phyloP scores from a whole-genome alignment of 2,329 filamentous ascomycete genomes.

The Trichothecium sympodiale region DNA sequence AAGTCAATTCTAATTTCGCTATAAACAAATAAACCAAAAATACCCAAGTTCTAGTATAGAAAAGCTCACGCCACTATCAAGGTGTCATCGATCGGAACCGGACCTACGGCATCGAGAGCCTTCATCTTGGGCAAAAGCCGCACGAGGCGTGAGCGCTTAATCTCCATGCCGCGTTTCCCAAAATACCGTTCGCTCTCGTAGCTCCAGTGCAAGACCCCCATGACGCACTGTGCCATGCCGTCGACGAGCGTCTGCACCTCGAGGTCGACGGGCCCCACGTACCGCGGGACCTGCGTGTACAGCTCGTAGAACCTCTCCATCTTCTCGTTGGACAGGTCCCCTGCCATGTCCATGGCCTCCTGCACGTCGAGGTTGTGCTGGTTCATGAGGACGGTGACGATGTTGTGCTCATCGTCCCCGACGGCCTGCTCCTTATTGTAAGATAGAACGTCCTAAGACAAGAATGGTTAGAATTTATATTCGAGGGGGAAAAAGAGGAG shows the following conservation, averaged over 20 bases:
- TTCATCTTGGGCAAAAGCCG: too few relatives aligned
- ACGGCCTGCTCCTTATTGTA: slow-evolving; percentile 17
- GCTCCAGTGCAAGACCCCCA: too few relatives aligned
- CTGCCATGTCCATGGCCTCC: slow-evolving; percentile 7
- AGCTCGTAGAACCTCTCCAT: slow-evolving; percentile 9
- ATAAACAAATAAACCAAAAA: too few relatives aligned
- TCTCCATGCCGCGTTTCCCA: too few relatives aligned
- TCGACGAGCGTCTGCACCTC: neutral
- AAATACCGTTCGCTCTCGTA: too few relatives aligned
- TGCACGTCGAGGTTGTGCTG: slow-evolving; percentile 5
- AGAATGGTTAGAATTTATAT: neutral
- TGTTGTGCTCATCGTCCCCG: slow-evolving; percentile 17
- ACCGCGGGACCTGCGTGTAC: neutral
- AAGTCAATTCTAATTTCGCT: too few relatives aligned
- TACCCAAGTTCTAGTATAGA: too few relatives aligned
- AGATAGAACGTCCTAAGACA: slow-evolving; percentile 15
- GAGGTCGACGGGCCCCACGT: slow-evolving; percentile 1
- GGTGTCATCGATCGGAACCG: too few relatives aligned
- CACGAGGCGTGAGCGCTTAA: too few relatives aligned
- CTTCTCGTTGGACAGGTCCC: slow-evolving; percentile 1
- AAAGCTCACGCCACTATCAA: too few relatives aligned
- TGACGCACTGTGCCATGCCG: too few relatives aligned
- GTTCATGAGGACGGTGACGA: slow-evolving; percentile 16
- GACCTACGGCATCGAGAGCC: too few relatives aligned
- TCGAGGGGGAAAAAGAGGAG: neutral